Base-by-base conservation (phyloP, 176 grass and related monocot genomes). In the Oryza longistaminata region DNA sequence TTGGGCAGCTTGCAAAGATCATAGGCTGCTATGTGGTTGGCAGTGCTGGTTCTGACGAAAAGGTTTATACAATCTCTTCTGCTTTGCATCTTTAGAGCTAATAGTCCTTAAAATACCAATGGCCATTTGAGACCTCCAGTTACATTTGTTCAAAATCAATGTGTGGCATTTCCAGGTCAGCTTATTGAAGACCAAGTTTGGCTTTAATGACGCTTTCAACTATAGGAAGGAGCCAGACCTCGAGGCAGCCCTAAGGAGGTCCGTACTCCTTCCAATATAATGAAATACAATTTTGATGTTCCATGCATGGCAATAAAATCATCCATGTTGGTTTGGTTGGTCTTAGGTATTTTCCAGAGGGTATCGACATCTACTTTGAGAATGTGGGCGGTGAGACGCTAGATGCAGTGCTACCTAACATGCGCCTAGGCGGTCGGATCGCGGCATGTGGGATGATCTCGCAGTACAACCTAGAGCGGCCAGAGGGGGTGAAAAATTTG, bases 291-390 rank as follows among this genome's bases (percentile, higher is more conserved):
- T 53, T 53, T 11, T 15, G 10, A 14, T 14, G 0, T 42, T 9
- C 1, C 40, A 42, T 9, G 9, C 40, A 42, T 9, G 40, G 7
- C 7, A 42, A 42, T 42, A 42, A 40, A 42, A 0, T 42, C 40
- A 42, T 42, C 8, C 7, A 42, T 42, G 40, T 9, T 42, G 40
- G 40, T 42, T 42, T 42, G 7, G 8, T 42, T 42, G 45, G 45
- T 48, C 45, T 2, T 27, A 86, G 85, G 86, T 87, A 8, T 82
- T 95, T 95, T 26, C 88, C 90, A 1, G 27, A 86, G 5, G 85
- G 90, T n/a, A 95, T 95, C 13, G 93, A 92, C 75, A 87, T 95
- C 71, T 90, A 92, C 83, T 95, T 92, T 9, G 93, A 92, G 85
- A 95, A 95, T 39, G 93, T 95, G 1, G 93, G 93, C 0, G 93